Base-by-base conservation (phyloP, 2,329 filamentous ascomycete species). In the Epichloe sibirici region DNA sequence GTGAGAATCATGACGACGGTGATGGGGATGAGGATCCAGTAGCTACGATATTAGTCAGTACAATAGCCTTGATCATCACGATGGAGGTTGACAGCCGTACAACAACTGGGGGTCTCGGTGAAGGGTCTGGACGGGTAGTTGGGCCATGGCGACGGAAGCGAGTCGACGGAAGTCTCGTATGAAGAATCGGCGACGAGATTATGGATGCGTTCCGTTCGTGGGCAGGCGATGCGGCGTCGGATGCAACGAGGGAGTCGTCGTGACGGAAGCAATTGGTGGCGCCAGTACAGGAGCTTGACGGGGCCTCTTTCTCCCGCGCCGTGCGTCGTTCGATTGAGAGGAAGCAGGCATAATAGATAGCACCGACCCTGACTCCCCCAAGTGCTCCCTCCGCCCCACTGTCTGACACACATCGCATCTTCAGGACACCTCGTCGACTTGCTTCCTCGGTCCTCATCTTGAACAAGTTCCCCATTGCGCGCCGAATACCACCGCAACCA, bases 21-120 rank as follows among this genome's bases (percentile, higher is more conserved):
- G 69, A 98, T 98, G 57, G 93, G 93, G 57, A 96, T 85, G 55
- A 98, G 78, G 71, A 98, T 98, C 93, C 93, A 98, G 78, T 96
- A 97, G 74, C 93, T 98, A 63, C 51, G 55, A 9, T 11, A 15
- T 3, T 38, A 12, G 49, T 54, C 25, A 53, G 48, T 37, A 43
- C 11, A 12, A 23, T 31, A 34, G 31, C 23, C 21, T 28, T 38
- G 17, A n/a, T 35, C 12, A 21, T 40, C 13, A 28, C 21, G 42
- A 11, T 23, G 9, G 31, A 6, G n/a, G 5, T 7, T 28, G 35
- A 31, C 17, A 15, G 4, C 70, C 88, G 66, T 75, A 97, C 93
- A 98, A 95, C 59, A 98, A 78, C 72, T 95, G 90, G 65, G 93
- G 91, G 86, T 98, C 94, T 81, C 93, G 74, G 74, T 95, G 87